Conservation (phyloP, 2,329 filamentous ascomycete genomes). For the Cercospora sp. region DNA sequence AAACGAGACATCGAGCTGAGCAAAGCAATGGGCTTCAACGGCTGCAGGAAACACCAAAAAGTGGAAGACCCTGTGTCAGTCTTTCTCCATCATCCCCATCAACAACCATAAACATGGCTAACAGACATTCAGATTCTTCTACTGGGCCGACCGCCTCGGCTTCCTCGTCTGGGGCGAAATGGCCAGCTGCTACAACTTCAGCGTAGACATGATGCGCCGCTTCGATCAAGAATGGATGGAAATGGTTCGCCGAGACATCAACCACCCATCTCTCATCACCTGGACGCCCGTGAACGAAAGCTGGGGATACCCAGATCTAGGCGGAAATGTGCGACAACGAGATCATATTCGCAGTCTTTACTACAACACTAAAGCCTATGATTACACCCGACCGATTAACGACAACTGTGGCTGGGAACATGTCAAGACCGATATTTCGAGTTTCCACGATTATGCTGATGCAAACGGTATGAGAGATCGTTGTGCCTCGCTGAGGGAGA, state of each 20-base stretch:
- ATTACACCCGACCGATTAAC: conserved; percentile 65
- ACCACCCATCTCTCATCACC: conserved; percentile 63
- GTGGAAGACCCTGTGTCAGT: conserved; percentile 56
- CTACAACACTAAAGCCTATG: conserved; percentile 63
- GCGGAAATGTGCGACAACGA: conserved; percentile 58
- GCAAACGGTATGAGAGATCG: conserved; percentile 56
- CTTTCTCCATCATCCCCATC: no score
- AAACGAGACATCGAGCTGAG: conserved; percentile 56
- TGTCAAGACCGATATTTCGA: conserved; percentile 63
- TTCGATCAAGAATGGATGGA: conserved; percentile 67
- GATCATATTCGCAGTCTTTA: conserved; percentile 66
- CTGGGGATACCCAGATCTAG: conserved; percentile 64
- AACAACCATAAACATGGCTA: not conserved
- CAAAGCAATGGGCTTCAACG: conserved; percentile 65
- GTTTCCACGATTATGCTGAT: conserved; percentile 69
- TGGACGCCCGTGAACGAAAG: conserved; percentile 68
- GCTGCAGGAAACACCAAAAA: conserved; percentile 65
- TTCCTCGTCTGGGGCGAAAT: conserved; percentile 66
- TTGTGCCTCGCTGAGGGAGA: conserved; percentile 55
- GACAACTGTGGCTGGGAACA: conserved; percentile 74
- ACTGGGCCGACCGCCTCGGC: conserved; percentile 62
- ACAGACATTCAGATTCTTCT: conserved; percentile 48
- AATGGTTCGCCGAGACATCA: conserved; percentile 63
- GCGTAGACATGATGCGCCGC: conserved; percentile 57
- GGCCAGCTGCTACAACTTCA: conserved; percentile 65